Conservation (phyloP, 164 flowering plant genomes). For the Tetrastigma voinierianum region DNA sequence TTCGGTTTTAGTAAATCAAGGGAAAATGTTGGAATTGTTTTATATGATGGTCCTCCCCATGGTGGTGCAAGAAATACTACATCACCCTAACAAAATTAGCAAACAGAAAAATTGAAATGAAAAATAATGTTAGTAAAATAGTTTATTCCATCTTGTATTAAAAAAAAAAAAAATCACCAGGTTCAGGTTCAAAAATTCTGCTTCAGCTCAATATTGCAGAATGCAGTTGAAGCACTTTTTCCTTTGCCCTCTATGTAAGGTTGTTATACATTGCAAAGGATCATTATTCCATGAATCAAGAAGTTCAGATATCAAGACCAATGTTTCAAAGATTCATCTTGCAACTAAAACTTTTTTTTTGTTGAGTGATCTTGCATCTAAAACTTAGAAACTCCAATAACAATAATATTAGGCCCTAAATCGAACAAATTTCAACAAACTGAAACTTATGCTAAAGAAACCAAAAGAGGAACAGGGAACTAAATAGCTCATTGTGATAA, state of each 20-base stretch:
- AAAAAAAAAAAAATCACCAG: not conserved
- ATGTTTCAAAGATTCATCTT: too few species aligned
- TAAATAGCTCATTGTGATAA: too few species aligned
- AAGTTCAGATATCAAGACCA: too few species aligned
- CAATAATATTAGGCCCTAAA: too few species aligned
- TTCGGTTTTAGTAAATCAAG: slow-evolving; percentile 56
- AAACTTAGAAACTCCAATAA: too few species aligned
- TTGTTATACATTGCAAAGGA: too few species aligned
- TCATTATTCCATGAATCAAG: too few species aligned
- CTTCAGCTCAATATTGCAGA: not conserved
- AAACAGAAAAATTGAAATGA: not conserved
- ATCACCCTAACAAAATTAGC: slow-evolving; percentile 37
- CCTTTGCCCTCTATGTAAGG: not conserved
- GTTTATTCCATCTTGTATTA: not conserved
- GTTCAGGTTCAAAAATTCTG: not conserved
- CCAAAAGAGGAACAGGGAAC: too few species aligned
- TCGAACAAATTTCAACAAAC: too few species aligned
- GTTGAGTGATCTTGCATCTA: too few species aligned
- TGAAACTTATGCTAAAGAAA: too few species aligned
- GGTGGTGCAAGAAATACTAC: slow-evolving; percentile 58
- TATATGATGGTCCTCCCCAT: slow-evolving; percentile 67
- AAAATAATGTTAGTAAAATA: not conserved
- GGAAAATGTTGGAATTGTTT: slow-evolving; percentile 24
- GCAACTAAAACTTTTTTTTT: too few species aligned
- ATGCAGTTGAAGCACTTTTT: not conserved